Conservation (phyloP, 1,139 yeast genomes). For the Geotrichum citri-aurantii region DNA sequence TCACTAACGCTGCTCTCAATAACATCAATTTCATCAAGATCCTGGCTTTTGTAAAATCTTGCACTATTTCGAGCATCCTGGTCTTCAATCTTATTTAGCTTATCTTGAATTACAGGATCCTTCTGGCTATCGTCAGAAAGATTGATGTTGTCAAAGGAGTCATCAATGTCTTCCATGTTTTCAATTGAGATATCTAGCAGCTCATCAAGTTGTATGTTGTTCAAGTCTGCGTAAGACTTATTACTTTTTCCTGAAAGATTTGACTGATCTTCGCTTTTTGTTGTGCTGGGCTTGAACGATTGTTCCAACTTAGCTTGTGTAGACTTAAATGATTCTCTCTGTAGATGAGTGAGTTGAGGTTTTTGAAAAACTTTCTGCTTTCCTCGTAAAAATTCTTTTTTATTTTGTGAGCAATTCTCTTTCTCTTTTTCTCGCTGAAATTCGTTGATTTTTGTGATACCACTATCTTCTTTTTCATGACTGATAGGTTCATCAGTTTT, state of each 20-base stretch:
- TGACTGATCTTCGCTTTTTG: background rate
- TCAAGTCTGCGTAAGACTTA: background rate
- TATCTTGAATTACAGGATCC: background rate
- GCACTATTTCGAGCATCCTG: background rate
- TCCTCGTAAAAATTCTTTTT: background rate
- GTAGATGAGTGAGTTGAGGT: background rate
- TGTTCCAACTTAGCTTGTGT: background rate
- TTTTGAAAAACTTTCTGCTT: background rate
- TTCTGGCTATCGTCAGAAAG: background rate
- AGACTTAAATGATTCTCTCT: background rate
- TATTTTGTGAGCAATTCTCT: background rate
- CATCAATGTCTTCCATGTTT: background rate
- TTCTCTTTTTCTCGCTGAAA: background rate
- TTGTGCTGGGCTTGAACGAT: background rate
- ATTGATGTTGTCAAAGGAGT: slow-evolving; percentile 1
- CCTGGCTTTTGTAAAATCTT: background rate
- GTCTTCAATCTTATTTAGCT: background rate
- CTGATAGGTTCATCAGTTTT: background rate
- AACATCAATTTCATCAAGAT: background rate
- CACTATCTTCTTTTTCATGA: background rate
- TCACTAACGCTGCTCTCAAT: slow-evolving; percentile 1
- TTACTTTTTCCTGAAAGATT: background rate
- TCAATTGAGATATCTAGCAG: background rate
- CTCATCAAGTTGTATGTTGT: slow-evolving; percentile 1
- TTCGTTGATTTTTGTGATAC: no score